Evolutionary conservation across 2,329 filamentous ascomycete genomes (phyloP), one percentile per base, ranked within the genome.

Genomic region (Aspergillus caelatus): DNA sequence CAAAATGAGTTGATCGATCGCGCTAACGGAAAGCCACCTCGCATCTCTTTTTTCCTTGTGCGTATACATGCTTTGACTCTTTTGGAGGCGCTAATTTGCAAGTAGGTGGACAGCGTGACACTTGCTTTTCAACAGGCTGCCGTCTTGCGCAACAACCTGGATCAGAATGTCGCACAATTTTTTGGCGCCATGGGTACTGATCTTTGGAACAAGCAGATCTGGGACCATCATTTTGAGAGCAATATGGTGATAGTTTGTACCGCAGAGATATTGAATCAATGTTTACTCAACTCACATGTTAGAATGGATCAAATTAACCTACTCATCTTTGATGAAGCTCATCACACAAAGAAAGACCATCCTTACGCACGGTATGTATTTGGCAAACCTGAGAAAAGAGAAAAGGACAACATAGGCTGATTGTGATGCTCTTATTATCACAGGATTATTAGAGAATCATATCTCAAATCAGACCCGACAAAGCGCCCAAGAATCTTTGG

Each of bases 311-410:
- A 91, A 69, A 93, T 98, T 76, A 98, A 94, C 72, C 85, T 99
- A 1, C 82, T 99, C 43, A 89, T 98, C 64, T 97, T 99, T 68
- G 95, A 99, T 72, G 95, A 99, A 78, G 95, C 94, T 7, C 95
- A 99, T 72, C 95, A 98, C 73, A 89, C 94, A 0, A 99, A 99
- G 79, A 96, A 94, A 75, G 91, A 93, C 58, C 95, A 99, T 72
- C 86, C 92, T 0, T 99, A 97, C 73, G 92, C 94, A 23, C 86
- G 88, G 83, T 83, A 65, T 60, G 73, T 62, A 23, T 26, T 26
- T n/a, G 43, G 10, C 23, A n/a, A 52, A n/a, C 16, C 5, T 19
- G 11, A 32, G 28, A 34, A n/a, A 52, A n/a, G 28, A 11, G 11
- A 16, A 23, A 48, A 8, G 3, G 12, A 41, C 16, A 19, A 41